Conservation (phyloP, 352 stramenopile genomes). For the Phytophthora tubulina region DNA sequence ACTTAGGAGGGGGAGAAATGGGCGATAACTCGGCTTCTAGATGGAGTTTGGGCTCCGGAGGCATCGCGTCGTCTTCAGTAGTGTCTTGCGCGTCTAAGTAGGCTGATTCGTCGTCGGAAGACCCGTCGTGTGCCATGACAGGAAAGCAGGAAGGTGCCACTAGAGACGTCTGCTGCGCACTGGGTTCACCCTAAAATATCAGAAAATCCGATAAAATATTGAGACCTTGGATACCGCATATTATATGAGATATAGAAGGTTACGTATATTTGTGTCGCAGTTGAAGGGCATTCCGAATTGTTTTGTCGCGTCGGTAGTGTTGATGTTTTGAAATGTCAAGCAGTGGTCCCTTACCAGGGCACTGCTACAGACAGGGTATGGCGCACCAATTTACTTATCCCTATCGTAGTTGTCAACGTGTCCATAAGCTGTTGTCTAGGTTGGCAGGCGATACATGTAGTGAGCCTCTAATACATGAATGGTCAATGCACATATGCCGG, state of each 20-base stretch:
- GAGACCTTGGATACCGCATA: constrained; percentile 7
- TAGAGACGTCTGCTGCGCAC: not conserved
- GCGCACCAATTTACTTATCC: too few species aligned
- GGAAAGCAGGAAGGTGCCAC: constrained; percentile 10
- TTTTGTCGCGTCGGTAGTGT: too few species aligned
- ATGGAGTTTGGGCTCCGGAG: not conserved
- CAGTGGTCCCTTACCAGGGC: too few species aligned
- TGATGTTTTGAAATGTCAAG: too few species aligned
- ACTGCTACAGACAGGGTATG: too few species aligned
- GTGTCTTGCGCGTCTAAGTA: constrained; percentile 29
- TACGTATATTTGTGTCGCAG: not conserved
- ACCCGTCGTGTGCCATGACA: constrained; percentile 40
- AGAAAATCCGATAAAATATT: constrained; percentile 12
- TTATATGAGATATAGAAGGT: not conserved
- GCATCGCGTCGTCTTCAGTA: constrained; percentile 9
- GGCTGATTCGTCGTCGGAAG: constrained; percentile 29
- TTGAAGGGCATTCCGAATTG: too few species aligned
- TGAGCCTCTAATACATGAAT: too few species aligned
- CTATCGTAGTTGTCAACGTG: too few species aligned
- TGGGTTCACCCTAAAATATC: constrained; percentile 5
- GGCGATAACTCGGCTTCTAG: constrained; percentile 44
- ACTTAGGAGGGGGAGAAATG: constrained; percentile 7
- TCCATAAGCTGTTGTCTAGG: too few species aligned
- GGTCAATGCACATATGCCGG: too few species aligned
- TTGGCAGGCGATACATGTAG: too few species aligned